A percentile compares a stretch with the other conserved stretches of the same genome.
Conservation (phyloP, 2,329 filamentous ascomycete species). For the Fusarium sp. region DNA sequence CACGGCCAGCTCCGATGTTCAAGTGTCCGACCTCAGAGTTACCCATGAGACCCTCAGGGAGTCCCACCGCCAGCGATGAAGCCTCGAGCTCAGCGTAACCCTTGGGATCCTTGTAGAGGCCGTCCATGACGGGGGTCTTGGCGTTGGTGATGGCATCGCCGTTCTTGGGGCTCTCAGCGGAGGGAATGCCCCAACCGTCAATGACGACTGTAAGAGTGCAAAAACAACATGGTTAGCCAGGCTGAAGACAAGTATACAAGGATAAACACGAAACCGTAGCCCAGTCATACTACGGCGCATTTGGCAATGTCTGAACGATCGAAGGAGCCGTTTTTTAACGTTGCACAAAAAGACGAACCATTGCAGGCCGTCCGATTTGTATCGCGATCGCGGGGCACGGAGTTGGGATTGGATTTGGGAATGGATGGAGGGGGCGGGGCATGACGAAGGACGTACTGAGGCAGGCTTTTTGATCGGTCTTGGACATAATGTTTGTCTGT, state of each 20-base stretch:
- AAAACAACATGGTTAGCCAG: slow-evolving; percentile 70
- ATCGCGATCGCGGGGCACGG: slow-evolving; percentile 41
- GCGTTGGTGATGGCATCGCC: slow-evolving; percentile 97
- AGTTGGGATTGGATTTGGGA: slow-evolving; percentile 40
- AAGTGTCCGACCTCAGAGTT: slow-evolving; percentile 99
- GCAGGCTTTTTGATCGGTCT: slow-evolving; percentile 71
- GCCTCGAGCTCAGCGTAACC: slow-evolving; percentile 95
- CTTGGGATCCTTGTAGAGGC: slow-evolving; percentile 83
- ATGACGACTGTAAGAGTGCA: slow-evolving; percentile 84
- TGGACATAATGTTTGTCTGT: slow-evolving; percentile 60
- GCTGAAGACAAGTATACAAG: slow-evolving; percentile 69
- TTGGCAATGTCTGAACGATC: slow-evolving; percentile 23
- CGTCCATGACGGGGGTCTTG: slow-evolving; percentile 94
- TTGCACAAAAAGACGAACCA: slow-evolving; percentile 34
- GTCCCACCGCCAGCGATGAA: slow-evolving; percentile 93
- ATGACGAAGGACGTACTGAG: slow-evolving; percentile 65
- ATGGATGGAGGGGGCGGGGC: slow-evolving; percentile 49
- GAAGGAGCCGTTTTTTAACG: slow-evolving; percentile 43
- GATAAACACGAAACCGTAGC: slow-evolving; percentile 63
- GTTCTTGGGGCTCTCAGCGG: slow-evolving; percentile 82
- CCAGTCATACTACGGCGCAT: slow-evolving; percentile 50
- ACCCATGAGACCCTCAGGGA: slow-evolving; percentile 97
- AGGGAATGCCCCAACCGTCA: slow-evolving; percentile 96
- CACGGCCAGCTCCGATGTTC: slow-evolving; percentile 97
- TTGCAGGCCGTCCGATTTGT: slow-evolving; percentile 13